Percentiles rank a stretch among this genome's conserved stretches.
Evolutionary conservation across 192 early-diverging fungal genomes (phyloP).

Genomic region (Rhizophagus clarus): DNA sequence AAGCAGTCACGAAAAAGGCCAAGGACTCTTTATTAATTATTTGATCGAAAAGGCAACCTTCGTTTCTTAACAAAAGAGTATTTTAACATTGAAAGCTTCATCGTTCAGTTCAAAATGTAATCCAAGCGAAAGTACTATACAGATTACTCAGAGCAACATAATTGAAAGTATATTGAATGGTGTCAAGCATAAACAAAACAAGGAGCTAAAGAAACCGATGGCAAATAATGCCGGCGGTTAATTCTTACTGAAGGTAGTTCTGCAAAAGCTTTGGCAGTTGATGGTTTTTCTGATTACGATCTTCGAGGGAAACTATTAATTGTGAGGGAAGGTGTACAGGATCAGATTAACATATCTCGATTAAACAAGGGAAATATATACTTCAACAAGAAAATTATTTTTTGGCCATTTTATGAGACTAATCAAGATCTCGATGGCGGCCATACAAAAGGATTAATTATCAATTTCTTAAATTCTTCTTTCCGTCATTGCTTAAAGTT

Average conservation of each 20-base stretch:
- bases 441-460: conserved; percentile 95
- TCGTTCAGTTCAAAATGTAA: conserved; percentile 73
- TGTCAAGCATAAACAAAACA: conserved; percentile 70
- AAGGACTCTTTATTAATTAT: conserved; percentile 91
- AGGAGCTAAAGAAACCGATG: conserved; percentile 87
- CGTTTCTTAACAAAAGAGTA: conserved; percentile 98
- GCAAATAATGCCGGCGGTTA: conserved; percentile 92
- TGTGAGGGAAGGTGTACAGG: conserved; percentile 81
- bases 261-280: conserved; percentile 86
- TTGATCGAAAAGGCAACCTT: no score
- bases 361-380: conserved; percentile 86
- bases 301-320: conserved; percentile 97
- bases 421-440: conserved; percentile 97
- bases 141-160: conserved; percentile 68
- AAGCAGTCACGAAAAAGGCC: conserved; percentile 74
- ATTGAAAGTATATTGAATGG: conserved; percentile 77
- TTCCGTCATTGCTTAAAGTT: conserved; percentile 85
- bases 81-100: conserved; percentile 75
- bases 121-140: no score
- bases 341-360: conserved; percentile 83
- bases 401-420: conserved; percentile 97
- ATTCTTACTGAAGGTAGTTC: conserved; percentile 98
- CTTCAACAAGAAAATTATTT: conserved; percentile 69
- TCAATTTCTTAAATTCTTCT: conserved; percentile 96
- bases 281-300: conserved; percentile 88